These are phyloP conservation scores for Wickerhamiella alocasiicola DNA, from an alignment of 805 yeast species.

Conservation along the genomic window DNA sequence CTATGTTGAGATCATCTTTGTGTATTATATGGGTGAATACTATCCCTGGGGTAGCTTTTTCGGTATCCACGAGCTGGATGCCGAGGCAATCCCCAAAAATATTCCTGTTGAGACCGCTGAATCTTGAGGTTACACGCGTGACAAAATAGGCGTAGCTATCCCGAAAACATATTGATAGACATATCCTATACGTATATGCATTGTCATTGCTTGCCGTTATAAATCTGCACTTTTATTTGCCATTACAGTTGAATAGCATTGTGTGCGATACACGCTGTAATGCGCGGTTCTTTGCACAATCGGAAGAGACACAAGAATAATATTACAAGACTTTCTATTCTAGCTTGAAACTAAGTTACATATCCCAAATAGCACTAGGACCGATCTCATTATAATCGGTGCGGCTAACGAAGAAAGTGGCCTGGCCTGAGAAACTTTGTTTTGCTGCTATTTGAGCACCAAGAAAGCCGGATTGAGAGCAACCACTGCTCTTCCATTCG, in stretches of 20 bases:
- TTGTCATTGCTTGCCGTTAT: too few relatives aligned
- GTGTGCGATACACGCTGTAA: too few relatives aligned
- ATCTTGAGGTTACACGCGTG: too few relatives aligned
- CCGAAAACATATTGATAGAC: too few relatives aligned
- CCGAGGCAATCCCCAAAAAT: slow-evolving; percentile 1
- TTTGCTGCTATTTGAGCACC: slow-evolving; percentile 84
- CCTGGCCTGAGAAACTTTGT: slow-evolving; percentile 58
- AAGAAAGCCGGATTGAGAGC: slow-evolving; percentile 63
- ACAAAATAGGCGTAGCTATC: too few relatives aligned
- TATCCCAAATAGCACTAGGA: slow-evolving; percentile 72
- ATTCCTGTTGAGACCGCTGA: neutral
- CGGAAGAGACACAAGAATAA: too few relatives aligned
- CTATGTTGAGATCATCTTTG: slow-evolving; percentile 35
- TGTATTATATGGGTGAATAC: slow-evolving; percentile 29
- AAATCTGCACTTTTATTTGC: too few relatives aligned
- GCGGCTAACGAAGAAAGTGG: slow-evolving; percentile 51
- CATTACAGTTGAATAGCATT: too few relatives aligned
- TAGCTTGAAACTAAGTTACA: too few relatives aligned
- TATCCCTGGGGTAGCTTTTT: slow-evolving; percentile 9
- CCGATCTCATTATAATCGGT: slow-evolving; percentile 68
- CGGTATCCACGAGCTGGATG: slow-evolving; percentile 10
- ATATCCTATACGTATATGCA: too few relatives aligned
- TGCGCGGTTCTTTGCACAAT: too few relatives aligned
- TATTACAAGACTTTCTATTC: too few relatives aligned
- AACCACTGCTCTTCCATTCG: slow-evolving; percentile 77